Conservation (phyloP, 768 basidiomycete species). For the Mycena polygramma region DNA sequence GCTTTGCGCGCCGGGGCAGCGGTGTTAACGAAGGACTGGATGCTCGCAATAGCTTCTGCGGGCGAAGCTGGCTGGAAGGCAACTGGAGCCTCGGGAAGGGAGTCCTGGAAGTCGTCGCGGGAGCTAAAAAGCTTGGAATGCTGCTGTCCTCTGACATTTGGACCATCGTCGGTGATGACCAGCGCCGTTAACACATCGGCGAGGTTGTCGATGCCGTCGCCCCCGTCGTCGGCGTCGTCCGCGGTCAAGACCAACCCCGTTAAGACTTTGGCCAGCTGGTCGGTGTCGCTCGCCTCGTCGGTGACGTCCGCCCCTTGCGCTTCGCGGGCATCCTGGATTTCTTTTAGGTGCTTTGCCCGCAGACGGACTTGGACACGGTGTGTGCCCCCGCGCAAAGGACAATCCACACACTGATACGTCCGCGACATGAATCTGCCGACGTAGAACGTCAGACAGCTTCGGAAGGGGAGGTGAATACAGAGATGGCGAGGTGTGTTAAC, state of each 20-base stretch:
- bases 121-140: constrained; percentile 34
- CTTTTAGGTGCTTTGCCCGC: constrained; percentile 11
- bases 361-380: neutral
- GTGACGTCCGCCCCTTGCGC: neutral
- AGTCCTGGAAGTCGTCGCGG: constrained; percentile 21
- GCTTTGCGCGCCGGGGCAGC: constrained; percentile 11
- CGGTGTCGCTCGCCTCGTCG: neutral
- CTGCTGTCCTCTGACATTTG: constrained; percentile 28
- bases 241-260: constrained; percentile 17
- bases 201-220: neutral
- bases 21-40: constrained; percentile 20
- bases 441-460: constrained; percentile 13
- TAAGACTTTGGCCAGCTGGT: constrained; percentile 19
- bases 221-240: constrained; percentile 9
- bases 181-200: constrained; percentile 7
- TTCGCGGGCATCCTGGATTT: constrained; percentile 2
- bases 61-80: constrained; percentile 25
- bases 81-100: constrained; percentile 23
- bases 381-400: constrained; percentile 24
- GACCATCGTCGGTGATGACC: constrained; percentile 23
- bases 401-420: constrained; percentile 19
- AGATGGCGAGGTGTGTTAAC: constrained; percentile 2
- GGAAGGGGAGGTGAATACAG: constrained; percentile 3
- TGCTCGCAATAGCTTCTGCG: constrained; percentile 22
- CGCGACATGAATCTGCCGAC: constrained; percentile 18